These are phyloP conservation scores for Erythrophleum ivorense DNA, from an alignment of 331 rosid genomes.

Conservation along the genomic window DNA sequence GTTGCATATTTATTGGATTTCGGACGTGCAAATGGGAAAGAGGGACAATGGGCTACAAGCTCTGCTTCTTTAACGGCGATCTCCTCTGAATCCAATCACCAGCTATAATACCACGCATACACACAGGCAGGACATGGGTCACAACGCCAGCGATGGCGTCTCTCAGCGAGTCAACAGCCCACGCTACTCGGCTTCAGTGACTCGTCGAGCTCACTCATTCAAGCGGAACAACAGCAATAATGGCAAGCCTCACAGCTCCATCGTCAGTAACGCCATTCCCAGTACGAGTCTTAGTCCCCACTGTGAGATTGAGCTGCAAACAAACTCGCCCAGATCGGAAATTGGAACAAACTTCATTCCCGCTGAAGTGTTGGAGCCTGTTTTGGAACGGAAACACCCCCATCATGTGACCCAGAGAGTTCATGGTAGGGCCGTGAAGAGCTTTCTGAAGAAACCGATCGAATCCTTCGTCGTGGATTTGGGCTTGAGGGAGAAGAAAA, in stretches of 20 bases:
- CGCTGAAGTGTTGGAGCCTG: constrained; percentile 57
- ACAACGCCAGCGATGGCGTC: constrained; percentile 71
- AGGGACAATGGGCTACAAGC: neutral
- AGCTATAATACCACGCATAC: neutral
- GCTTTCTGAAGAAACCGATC: constrained; percentile 59
- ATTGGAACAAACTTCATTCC: constrained; percentile 40
- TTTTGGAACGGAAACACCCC: constrained; percentile 56
- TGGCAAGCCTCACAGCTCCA: constrained; percentile 6
- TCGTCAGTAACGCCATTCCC: constrained; percentile 23
- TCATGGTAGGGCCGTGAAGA: constrained; percentile 49
- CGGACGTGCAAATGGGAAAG: constrained; percentile 22
- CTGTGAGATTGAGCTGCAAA: constrained; percentile 73
- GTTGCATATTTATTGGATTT: constrained; percentile 16
- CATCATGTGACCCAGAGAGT: constrained; percentile 65
- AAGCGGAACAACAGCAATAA: constrained; percentile 58
- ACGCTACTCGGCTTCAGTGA: constrained; percentile 89
- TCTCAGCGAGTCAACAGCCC: constrained; percentile 92
- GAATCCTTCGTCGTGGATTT: constrained; percentile 69
- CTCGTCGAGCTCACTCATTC: constrained; percentile 97
- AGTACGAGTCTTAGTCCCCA: constrained; percentile 49
- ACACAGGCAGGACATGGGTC: constrained; percentile 53
- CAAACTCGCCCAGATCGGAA: constrained; percentile 89
- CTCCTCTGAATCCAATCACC: constrained; percentile 47
- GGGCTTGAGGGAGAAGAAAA: constrained; percentile 74
- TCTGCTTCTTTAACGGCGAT: constrained; percentile 51